Evolutionary conservation across 768 basidiomycete species (phyloP).

Genomic region (Cyclocybe cylindracea): DNA sequence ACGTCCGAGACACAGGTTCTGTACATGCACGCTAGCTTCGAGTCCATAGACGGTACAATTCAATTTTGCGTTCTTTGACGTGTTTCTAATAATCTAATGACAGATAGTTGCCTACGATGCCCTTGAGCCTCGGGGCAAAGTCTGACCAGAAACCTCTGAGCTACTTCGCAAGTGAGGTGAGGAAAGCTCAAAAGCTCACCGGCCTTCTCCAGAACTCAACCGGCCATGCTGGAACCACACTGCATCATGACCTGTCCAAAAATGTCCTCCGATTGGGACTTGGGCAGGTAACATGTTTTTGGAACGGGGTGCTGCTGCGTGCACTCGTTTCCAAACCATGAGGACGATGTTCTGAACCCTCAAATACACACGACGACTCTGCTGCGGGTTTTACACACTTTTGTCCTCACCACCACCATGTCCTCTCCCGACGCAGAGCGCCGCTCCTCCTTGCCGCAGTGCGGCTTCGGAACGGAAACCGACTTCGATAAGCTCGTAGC

Average conservation of each 20-base stretch:
- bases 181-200: not conserved
- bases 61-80: too few relatives aligned
- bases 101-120: too few relatives aligned
- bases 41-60: too few relatives aligned
- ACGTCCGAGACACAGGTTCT: too few relatives aligned
- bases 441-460: conserved; percentile 55
- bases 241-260: conserved; percentile 17
- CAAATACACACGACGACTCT: conserved; percentile 10
- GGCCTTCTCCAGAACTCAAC: not conserved
- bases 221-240: conserved; percentile 22
- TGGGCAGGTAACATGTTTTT: conserved; percentile 12
- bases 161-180: too few relatives aligned
- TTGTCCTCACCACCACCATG: conserved; percentile 26
- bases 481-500: conserved; percentile 62
- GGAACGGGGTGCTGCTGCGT: conserved; percentile 13
- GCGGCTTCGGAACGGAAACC: conserved; percentile 67
- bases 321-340: conserved; percentile 33
- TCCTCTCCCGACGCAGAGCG: conserved; percentile 23
- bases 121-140: too few relatives aligned
- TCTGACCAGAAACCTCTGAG: too few relatives aligned
- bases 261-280: conserved; percentile 4
- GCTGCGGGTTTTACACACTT: conserved; percentile 9
- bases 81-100: too few relatives aligned
- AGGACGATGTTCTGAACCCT: conserved; percentile 21
- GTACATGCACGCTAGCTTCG: too few relatives aligned